Conservation (phyloP, 2,329 filamentous ascomycete genomes). For the Rugonectria rugulosa region DNA sequence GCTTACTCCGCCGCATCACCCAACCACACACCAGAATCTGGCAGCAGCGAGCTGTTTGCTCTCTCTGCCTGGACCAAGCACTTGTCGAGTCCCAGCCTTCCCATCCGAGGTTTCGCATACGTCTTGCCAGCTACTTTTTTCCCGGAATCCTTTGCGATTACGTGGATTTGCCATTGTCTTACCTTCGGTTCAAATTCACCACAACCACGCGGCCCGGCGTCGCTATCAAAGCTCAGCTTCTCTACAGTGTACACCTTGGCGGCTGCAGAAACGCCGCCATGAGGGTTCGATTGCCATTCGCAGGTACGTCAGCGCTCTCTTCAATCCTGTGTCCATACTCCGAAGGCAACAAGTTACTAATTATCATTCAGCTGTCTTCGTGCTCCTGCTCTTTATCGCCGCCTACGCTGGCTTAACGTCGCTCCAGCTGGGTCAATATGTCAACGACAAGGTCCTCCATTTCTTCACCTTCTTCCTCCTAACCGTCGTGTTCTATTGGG, state of each 20-base stretch:
- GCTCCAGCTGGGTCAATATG: constrained; percentile 60
- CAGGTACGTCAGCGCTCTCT: constrained; percentile 65
- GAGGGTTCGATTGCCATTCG: constrained; percentile 89
- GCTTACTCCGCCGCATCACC: constrained; percentile 14
- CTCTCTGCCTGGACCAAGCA: constrained; percentile 16
- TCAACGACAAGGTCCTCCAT: constrained; percentile 93
- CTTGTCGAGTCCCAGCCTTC: constrained; percentile 10
- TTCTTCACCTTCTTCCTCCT: constrained; percentile 88
- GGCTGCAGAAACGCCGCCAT: constrained; percentile 55
- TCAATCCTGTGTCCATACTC: not conserved
- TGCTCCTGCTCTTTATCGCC: constrained; percentile 74
- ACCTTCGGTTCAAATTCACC: not conserved
- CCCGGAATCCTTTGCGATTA: not conserved
- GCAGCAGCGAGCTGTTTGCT: constrained; percentile 2
- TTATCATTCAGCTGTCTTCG: constrained; percentile 65
- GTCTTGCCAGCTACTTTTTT: constrained; percentile 6
- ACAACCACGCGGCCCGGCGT: constrained; percentile 1
- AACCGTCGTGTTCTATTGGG: constrained; percentile 93
- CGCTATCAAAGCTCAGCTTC: not conserved
- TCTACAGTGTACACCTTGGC: not conserved
- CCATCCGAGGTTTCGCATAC: constrained; percentile 6
- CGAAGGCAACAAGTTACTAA: constrained; percentile 2
- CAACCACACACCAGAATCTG: constrained; percentile 18
- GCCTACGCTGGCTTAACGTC: constrained; percentile 82
- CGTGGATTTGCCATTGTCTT: constrained; percentile 4